Percentiles rank a stretch among this genome's conserved stretches.
These are phyloP conservation scores for Ogataea trehalophila DNA, from an alignment of 805 yeast species.

Conservation along the genomic window DNA sequence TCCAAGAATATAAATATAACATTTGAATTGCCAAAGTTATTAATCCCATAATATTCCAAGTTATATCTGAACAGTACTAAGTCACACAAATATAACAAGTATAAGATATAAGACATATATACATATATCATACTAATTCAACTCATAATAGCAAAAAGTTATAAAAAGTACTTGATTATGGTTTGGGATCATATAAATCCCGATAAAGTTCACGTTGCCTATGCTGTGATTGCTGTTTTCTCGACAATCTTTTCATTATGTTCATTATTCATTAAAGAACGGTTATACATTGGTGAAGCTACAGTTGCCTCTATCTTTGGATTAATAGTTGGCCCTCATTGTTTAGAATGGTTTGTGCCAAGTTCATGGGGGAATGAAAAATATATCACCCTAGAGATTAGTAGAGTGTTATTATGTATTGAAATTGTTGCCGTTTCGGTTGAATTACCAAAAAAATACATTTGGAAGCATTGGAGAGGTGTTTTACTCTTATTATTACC, in stretches of 20 bases:
- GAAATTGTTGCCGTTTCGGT: constrained; percentile 73
- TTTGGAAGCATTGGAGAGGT: constrained; percentile 54
- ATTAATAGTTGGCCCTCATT: constrained; percentile 54
- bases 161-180: constrained; percentile 11
- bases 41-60: no score
- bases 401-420: constrained; percentile 61
- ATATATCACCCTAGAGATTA: constrained; percentile 50
- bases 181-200: constrained; percentile 31
- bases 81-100: no score
- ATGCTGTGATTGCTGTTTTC: constrained; percentile 60
- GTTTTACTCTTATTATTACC: constrained; percentile 57
- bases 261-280: constrained; percentile 56
- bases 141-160: constrained; percentile 29
- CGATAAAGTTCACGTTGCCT: constrained; percentile 34
- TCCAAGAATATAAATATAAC: no score
- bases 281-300: constrained; percentile 60
- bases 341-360: constrained; percentile 55
- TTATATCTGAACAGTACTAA: no score
- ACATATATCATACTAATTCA: no score
- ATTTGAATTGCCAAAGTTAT: no score
- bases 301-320: constrained; percentile 63
- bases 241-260: constrained; percentile 52
- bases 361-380: constrained; percentile 52
- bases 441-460: constrained; percentile 64
- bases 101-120: no score